These are phyloP conservation scores for barrel medic (Medicago truncatula) DNA, from an alignment of 306 rosid species.

Conservation along the genomic window MtrunA17r5.0-ANR NC_053045.1:56526001-56526500, in stretches of 20 bases:
- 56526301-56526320: conserved; percentile 64
- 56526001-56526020: neutral
- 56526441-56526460: conserved; percentile 17
- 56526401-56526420: conserved; percentile 41
- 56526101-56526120: neutral
- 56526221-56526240: conserved; percentile 26
- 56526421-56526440: conserved; percentile 27
- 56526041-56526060: too few species aligned
- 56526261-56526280: conserved; percentile 59
- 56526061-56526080: too few species aligned
- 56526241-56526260: conserved; percentile 73
- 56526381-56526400: conserved; percentile 38
- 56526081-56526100: too few species aligned
- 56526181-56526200: neutral
- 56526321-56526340: conserved; percentile 87
- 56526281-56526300: conserved; percentile 75
- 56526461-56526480: conserved; percentile 36
- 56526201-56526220: conserved; percentile 23
- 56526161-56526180: conserved; percentile 23
- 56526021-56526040: neutral
- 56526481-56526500: conserved; percentile 39
- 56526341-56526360: conserved; percentile 56
- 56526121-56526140: neutral
- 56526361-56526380: conserved; percentile 18
- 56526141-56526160: conserved; percentile 1